A percentile compares a stretch with the other conserved stretches of the same genome.
Evolutionary conservation across 2,329 filamentous ascomycete species (phyloP).

Genomic region (Neonectria faginata): DNA sequence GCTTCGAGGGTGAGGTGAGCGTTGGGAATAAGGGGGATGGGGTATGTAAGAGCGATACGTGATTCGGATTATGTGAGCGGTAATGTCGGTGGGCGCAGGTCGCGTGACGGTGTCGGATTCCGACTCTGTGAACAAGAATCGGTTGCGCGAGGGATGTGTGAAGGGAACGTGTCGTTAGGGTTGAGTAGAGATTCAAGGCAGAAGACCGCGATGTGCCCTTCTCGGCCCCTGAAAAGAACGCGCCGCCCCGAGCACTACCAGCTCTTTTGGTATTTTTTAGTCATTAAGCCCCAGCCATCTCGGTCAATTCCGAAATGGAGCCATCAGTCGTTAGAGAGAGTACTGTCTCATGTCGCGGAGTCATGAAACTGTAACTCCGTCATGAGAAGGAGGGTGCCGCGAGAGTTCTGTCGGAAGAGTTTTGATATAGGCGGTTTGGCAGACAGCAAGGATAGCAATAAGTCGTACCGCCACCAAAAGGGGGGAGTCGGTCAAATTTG

Average conservation of each 20-base stretch:
- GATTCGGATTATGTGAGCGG: slow-evolving; percentile 45
- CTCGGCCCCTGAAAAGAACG: slow-evolving; percentile 37
- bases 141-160: slow-evolving; percentile 41
- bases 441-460: slow-evolving; percentile 33
- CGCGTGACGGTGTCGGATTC: slow-evolving; percentile 37
- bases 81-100: slow-evolving; percentile 40
- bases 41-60: slow-evolving; percentile 47
- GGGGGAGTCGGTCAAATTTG: slow-evolving; percentile 30
- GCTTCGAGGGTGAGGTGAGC: slow-evolving; percentile 36
- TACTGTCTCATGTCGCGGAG: slow-evolving; percentile 37
- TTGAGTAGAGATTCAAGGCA: slow-evolving; percentile 46
- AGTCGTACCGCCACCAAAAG: slow-evolving; percentile 36
- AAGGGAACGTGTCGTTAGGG: slow-evolving; percentile 42
- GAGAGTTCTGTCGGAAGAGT: slow-evolving; percentile 32
- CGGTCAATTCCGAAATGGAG: slow-evolving; percentile 36
- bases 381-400: slow-evolving; percentile 35
- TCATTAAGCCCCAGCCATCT: slow-evolving; percentile 44
- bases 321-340: slow-evolving; percentile 40
- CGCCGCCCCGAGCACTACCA: slow-evolving; percentile 39
- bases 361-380: slow-evolving; percentile 32
- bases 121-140: slow-evolving; percentile 40
- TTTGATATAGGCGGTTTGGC: slow-evolving; percentile 40
- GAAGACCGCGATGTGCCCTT: slow-evolving; percentile 47
- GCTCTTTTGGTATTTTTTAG: slow-evolving; percentile 37
- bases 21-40: slow-evolving; percentile 37